phyloP scores from a whole-genome alignment of 2,329 filamentous ascomycete genomes.

The Xylaria sp. region DNA sequence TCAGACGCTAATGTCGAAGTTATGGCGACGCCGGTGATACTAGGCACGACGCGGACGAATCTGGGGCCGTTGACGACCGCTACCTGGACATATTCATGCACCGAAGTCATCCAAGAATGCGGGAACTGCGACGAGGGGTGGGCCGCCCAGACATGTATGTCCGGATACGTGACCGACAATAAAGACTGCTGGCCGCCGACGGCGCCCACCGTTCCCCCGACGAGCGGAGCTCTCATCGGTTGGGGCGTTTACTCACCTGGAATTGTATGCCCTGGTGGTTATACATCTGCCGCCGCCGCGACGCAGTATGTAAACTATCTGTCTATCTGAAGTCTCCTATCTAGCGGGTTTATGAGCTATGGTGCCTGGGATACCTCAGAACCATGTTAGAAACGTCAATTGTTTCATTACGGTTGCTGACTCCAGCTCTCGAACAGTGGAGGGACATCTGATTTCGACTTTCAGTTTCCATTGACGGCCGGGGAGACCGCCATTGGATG shows the following conservation, averaged over 20 bases:
- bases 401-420: neutral
- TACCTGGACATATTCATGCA: conserved; percentile 38
- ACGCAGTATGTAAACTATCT: conserved; percentile 20
- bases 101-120: conserved; percentile 27
- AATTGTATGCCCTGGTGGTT: conserved; percentile 33
- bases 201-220: conserved; percentile 18
- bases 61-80: conserved; percentile 50
- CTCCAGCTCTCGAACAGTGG: conserved; percentile 10
- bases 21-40: conserved; percentile 24
- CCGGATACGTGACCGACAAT: conserved; percentile 25
- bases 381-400: too few relatives aligned
- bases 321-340: neutral
- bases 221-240: conserved; percentile 16
- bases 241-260: conserved; percentile 39
- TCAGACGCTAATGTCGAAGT: neutral
- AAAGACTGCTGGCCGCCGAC: conserved; percentile 35
- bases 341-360: neutral
- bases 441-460: conserved; percentile 25
- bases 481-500: conserved; percentile 37
- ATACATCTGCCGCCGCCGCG: conserved; percentile 24
- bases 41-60: conserved; percentile 43
- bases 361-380: neutral
- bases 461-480: conserved; percentile 27
- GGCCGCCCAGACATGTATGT: conserved; percentile 33
- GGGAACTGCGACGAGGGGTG: conserved; percentile 22